Evolutionary conservation across 75 land plant species (phyloP), one percentile per base, ranked within the genome.

Genomic region (Cunninghamia lanceolata): DNA sequence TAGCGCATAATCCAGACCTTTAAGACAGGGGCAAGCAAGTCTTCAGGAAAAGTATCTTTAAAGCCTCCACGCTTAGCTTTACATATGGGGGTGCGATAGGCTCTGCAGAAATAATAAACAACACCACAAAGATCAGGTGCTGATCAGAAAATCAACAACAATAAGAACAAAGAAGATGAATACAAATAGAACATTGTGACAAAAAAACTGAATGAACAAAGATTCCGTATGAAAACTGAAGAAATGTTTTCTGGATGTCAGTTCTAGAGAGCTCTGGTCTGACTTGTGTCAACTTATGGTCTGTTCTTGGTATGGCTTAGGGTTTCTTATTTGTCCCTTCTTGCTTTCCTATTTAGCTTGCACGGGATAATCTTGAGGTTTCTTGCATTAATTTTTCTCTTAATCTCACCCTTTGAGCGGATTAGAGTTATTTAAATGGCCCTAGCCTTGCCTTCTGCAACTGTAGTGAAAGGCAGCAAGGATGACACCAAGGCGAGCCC

Each of bases 1-100:
- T 17, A 53, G 74, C 35, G 38, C 13, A 38, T 46, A 1, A 86
- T 40, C 83, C 88, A 59, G 9, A 94, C 99, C 97, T 89, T 94
- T n/a, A 97, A 90, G 83, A 96, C 96, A 53, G 98, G 92, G 28
- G 98, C 90, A 45, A 97, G 90, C 52, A 97, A 86, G 86, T 97
- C 99, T 84, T 97, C 99, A 32, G 98, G 89, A 82, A 85, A 89
- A 42, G 99, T 97, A 83, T 97, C 98, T 92, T 97, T 97, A 81
- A 97, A 97, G 9, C 99, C 98, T 19, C 99, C 99, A 43, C 98
- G 89, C 88, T 95, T 97, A 9, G 99, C 76, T 88, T 96, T 97
- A 90, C 98, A 96, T 83, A 96, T 84, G 2, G 99, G 85, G 17
- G 98, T 96, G 40, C 98, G 92, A 81, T 92, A 93, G 4, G 99